Base-by-base conservation (phyloP, 1,284 basidiomycete genomes). In the Melampsora americana region DNA sequence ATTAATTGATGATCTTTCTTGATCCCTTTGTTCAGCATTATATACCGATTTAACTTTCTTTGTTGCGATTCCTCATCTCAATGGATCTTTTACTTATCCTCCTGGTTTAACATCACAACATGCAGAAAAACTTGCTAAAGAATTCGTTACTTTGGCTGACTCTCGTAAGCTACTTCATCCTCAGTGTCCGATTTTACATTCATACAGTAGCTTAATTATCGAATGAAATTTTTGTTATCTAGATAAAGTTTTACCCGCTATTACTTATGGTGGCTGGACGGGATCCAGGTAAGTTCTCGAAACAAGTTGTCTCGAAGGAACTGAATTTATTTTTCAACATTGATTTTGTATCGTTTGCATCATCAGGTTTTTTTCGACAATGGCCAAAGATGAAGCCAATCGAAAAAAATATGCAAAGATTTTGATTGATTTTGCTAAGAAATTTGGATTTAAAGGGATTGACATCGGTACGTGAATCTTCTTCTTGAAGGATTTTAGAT, bases 201-300 rank as follows among this genome's bases (percentile, higher is more conserved):
- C 14, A 48, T 42, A 28, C 46, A 23, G 16, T 32, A 1, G 18
- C 16, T 28, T 48, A 4, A 16, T 16, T 7, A 48, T 30, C 26
- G 20, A 26, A 35, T 30, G 28, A n/a, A 12, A 20, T 20, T 7
- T 62, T 5, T 12, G 39, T 12, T 42, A 5, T 28, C 14, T n/a
- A 76, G 74, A 76, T 23, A 53, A 59, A n/a, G 74, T 76, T n/a
- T 56, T 64, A 23, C 30, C 74, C 26, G 9, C 28, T 32, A 32
- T 76, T n/a, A 64, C 56, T 12, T 26, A 44, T 9, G 74, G 74
- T 76, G 74, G 74, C 42, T 76, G 74, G 74, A 48, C 59, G 16
- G 74, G 66, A 5, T 76, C 74, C 14, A 26, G 30, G 74, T 76
- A n/a, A 12, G 59, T 48, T 56, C 12, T 53, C 23, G n/a, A n/a